Percentiles rank a stretch among this genome's conserved stretches.
These are phyloP conservation scores for Vanilla planifolia DNA, from an alignment of 106 monocot species.

Conservation along the genomic window DNA sequence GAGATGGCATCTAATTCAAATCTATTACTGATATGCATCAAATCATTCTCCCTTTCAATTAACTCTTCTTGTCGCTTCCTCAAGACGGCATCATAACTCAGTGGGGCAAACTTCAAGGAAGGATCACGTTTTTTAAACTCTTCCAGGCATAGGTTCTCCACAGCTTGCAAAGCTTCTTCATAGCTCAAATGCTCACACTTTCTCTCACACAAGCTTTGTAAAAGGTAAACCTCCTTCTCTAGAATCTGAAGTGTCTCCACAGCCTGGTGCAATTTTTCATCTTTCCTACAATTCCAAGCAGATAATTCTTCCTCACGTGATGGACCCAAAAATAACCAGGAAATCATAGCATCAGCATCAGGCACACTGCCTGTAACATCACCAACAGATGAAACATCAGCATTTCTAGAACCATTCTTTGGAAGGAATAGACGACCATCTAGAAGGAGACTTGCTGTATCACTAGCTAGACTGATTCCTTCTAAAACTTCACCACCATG, in stretches of 20 bases:
- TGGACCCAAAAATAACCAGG: conserved; percentile 74
- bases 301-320: conserved; percentile 43
- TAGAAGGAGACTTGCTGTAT: conserved; percentile 36
- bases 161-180: conserved; percentile 44
- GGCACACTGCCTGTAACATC: conserved; percentile 12
- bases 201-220: conserved; percentile 63
- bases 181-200: conserved; percentile 70
- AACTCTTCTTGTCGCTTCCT: conserved; percentile 71
- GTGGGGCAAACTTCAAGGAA: conserved; percentile 15
- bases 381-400: conserved; percentile 13
- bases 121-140: conserved; percentile 58
- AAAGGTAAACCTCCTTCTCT: conserved; percentile 66
- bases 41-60: conserved; percentile 46
- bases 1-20: conserved; percentile 70
- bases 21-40: conserved; percentile 17
- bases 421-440: conserved; percentile 25
- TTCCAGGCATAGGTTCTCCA: conserved; percentile 58
- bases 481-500: conserved; percentile 23
- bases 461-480: conserved; percentile 30
- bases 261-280: conserved; percentile 53
- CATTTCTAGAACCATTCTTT: conserved; percentile 14
- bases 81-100: conserved; percentile 53
- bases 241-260: conserved; percentile 49
- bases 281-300: conserved; percentile 43
- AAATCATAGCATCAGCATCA: conserved; percentile 45